Evolutionary conservation across 352 stramenopile species (phyloP).

Genomic region (Phytopythium helicoides): DNA sequence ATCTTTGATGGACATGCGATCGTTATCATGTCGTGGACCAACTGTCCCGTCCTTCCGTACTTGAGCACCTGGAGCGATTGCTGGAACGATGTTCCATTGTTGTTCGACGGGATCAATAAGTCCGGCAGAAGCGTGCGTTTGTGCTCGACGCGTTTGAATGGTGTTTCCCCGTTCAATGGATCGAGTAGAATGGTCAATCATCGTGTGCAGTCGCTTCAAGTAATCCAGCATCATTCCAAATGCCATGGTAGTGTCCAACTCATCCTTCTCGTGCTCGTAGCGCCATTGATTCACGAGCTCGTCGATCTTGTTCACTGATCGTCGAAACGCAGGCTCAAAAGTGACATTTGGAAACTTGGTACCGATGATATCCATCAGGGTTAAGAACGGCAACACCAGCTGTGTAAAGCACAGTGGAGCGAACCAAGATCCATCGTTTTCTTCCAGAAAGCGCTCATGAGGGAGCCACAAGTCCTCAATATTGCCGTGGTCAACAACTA

Average conservation of each 20-base stretch:
- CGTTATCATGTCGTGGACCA: conserved; percentile 42
- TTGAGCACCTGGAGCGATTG: conserved; percentile 17
- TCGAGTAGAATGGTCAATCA: conserved; percentile 16
- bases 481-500: conserved; percentile 27
- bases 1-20: conserved; percentile 24
- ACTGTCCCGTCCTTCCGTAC: conserved; percentile 16
- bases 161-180: background rate
- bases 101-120: conserved; percentile 4
- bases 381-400: conserved; percentile 31
- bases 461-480: conserved; percentile 22
- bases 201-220: conserved; percentile 24
- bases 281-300: conserved; percentile 26
- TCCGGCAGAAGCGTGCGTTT: no score
- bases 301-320: conserved; percentile 18
- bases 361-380: conserved; percentile 32
- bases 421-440: conserved; percentile 18
- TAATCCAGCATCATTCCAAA: conserved; percentile 27
- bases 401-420: conserved; percentile 39
- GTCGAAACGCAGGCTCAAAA: conserved; percentile 31
- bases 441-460: conserved; percentile 21
- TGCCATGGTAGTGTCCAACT: conserved; percentile 27
- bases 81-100: conserved; percentile 26
- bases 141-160: background rate
- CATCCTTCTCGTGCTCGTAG: conserved; percentile 3
- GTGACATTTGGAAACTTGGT: conserved; percentile 49